Base-by-base conservation (phyloP, 176 grass and related monocot genomes). In the Thalia dealbata region DNA sequence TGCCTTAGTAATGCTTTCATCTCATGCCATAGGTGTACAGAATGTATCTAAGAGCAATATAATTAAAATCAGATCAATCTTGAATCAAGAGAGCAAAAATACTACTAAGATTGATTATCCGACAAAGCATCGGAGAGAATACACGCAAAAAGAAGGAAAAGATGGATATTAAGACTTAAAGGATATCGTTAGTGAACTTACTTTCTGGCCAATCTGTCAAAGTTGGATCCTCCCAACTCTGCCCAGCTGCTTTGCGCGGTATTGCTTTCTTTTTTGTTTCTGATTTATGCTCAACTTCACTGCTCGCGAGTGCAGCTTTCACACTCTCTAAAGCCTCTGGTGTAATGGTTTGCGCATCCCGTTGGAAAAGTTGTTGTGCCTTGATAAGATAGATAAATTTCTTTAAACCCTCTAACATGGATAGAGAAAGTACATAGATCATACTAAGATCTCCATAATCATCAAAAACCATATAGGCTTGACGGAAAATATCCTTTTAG, bases 151-250 rank as follows among this genome's bases (percentile, higher is more conserved):
- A 55, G 42, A 48, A 48, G 45, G 50, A 22, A 14, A 22, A 52
- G 22, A 50, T 10, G 0, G 11, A 32, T 43, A 74, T 26, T 44
- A 75, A 11, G 56, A 50, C 23, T 0, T 44, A 43, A 66, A 21
- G 19, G 52, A 78, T 45, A 10, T 10, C 14, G 5, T 50, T 32
- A 12, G 19, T 15, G 50, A 65, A 70, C 79, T 63, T 85, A 96
- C 92, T 96, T 32, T 96, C 92, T 11, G 92, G 92, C 92, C 92
- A 96, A 52, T 96, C 92, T 72, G 89, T 62, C 69, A 96, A 87
- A 60, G 92, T 92, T 35, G 92, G 82, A 71, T 96, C 92, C 75
- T 89, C 92, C 92, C 89, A 96, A 56, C 74, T 77, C 52, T 88
- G 92, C 0, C 92, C 92, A 5, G 89, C 92, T 14, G 92, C 89